phyloP scores from a whole-genome alignment of 2,329 filamentous ascomycete species.

The Colletotrichum higginsianum region DNA sequence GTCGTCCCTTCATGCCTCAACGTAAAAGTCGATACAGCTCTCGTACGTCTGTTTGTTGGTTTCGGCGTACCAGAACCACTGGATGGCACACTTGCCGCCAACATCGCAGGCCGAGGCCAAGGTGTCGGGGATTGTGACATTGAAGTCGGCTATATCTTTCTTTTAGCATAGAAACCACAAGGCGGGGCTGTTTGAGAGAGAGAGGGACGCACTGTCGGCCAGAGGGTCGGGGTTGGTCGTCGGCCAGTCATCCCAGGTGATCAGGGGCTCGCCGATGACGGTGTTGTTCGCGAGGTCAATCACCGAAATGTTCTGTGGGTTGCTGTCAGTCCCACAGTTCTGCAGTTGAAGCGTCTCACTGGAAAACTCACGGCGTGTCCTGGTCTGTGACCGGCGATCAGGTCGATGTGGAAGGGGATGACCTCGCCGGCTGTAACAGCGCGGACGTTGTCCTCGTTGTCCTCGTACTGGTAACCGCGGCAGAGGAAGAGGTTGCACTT shows the following conservation, averaged over 20 bases:
- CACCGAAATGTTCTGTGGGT: constrained; percentile 62
- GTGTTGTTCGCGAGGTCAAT: constrained; percentile 62
- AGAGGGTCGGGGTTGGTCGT: constrained; percentile 40
- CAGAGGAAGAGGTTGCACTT: constrained; percentile 49
- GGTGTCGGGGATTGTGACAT: constrained; percentile 67
- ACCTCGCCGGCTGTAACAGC: constrained; percentile 50
- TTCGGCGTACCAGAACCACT: constrained; percentile 74
- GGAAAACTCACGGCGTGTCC: constrained; percentile 47
- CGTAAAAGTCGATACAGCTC: constrained; percentile 71
- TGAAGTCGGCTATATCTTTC: constrained; percentile 57
- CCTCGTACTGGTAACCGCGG: constrained; percentile 51
- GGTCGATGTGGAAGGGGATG: constrained; percentile 55
- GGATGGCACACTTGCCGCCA: constrained; percentile 64
- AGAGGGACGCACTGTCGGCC: constrained; percentile 37
- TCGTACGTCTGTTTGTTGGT: constrained; percentile 74
- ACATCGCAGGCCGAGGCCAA: constrained; percentile 62
- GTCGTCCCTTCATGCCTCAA: not conserved
- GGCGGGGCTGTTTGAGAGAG: too few species aligned
- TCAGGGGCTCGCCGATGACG: constrained; percentile 64
- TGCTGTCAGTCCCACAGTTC: constrained; percentile 34
- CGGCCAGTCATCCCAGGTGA: constrained; percentile 55
- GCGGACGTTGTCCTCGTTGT: constrained; percentile 48
- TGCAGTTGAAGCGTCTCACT: not conserved
- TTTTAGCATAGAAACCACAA: constrained; percentile 45
- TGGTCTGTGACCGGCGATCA: constrained; percentile 55